Base-by-base conservation (phyloP, 805 yeast genomes). In the Wickerhamomyces pijperi region DNA sequence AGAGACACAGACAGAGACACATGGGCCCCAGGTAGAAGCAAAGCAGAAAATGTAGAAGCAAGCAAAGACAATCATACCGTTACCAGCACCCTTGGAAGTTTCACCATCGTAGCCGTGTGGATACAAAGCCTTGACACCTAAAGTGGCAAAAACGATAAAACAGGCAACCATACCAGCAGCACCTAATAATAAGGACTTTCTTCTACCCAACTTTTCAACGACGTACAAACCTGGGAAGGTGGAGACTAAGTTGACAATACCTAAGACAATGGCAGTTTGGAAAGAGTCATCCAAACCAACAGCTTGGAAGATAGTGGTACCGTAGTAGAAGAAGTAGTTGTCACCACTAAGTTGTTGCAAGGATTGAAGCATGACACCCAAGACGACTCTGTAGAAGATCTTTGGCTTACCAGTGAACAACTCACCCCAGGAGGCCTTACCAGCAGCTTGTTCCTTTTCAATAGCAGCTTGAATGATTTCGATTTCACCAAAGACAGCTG, bases 341-440 rank as follows among this genome's bases (percentile, higher is more conserved):
- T 68, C 65, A 67, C 82, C 82, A 37, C 79, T 72, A 49, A 76
- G 65, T 59, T 79, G 85, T 61, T 78, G 85, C 60, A 79, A 64
- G 46, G 75, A 71, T 61, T 75, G 80, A 38, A 76, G 49, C 48
- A 65, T 52, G 42, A 70, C 60, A 63, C 83, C 82, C 58, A 74
- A 64, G 23, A 65, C 38, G 25, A 67, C 59, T 49, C 68, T 54
- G 50, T 47, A 61, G 39, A 62, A 56, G 48, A 78, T 68, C 64
- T 72, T 76, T 54, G 84, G 83, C 60, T 74, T 71, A 56, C 83
- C 80, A 25, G 78, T 74, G 53, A 80, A 57, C 39, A 80, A 63
- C 59, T 79, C 83, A 39, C 59, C 60, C 83, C 85, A 78, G 3
- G 76, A 55, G 6, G 85, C 85, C 37, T 61, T 61, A 51, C 85